These are phyloP conservation scores for Elsinoe fawcettii DNA, from an alignment of 2,329 filamentous ascomycete genomes.

Conservation along the genomic window DNA sequence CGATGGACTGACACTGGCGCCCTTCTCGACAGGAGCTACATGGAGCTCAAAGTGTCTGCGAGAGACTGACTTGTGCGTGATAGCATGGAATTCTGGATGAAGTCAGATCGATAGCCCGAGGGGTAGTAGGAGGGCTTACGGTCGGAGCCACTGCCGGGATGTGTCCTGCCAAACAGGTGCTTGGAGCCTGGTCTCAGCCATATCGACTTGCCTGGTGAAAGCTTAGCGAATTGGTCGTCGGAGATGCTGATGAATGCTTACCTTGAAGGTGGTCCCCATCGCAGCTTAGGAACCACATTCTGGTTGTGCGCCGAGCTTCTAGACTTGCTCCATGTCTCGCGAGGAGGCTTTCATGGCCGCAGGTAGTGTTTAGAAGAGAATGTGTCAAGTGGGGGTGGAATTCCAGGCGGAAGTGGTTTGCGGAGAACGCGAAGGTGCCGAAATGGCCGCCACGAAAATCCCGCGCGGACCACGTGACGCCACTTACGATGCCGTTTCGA, in stretches of 20 bases:
- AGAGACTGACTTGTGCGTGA: slow-evolving; percentile 77
- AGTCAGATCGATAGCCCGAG: background rate
- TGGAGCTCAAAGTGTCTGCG: slow-evolving; percentile 77
- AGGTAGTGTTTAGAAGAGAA: background rate
- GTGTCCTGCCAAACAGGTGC: slow-evolving; percentile 76
- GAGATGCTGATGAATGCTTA: background rate
- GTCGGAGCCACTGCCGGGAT: slow-evolving; percentile 41
- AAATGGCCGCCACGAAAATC: slow-evolving; percentile 1
- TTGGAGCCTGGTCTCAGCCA: slow-evolving; percentile 82
- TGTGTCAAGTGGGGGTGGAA: background rate
- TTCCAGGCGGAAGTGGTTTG: slow-evolving; percentile 7
- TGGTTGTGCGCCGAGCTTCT: background rate
- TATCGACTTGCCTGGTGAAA: slow-evolving; percentile 54
- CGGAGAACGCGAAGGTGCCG: slow-evolving; percentile 1
- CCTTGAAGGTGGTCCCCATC: slow-evolving; percentile 45
- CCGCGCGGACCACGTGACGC: slow-evolving; percentile 1
- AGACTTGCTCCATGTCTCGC: background rate
- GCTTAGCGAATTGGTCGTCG: slow-evolving; percentile 17
- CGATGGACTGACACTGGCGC: slow-evolving; percentile 52
- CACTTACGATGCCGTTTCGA: background rate
- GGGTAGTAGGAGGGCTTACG: slow-evolving; percentile 27
- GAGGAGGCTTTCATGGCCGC: background rate
- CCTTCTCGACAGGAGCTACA: slow-evolving; percentile 56
- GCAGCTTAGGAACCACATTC: slow-evolving; percentile 50
- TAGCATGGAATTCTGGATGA: slow-evolving; percentile 46